Evolutionary conservation across 768 basidiomycete species (phyloP).

Genomic region (Pleurotus eryngii): DNA sequence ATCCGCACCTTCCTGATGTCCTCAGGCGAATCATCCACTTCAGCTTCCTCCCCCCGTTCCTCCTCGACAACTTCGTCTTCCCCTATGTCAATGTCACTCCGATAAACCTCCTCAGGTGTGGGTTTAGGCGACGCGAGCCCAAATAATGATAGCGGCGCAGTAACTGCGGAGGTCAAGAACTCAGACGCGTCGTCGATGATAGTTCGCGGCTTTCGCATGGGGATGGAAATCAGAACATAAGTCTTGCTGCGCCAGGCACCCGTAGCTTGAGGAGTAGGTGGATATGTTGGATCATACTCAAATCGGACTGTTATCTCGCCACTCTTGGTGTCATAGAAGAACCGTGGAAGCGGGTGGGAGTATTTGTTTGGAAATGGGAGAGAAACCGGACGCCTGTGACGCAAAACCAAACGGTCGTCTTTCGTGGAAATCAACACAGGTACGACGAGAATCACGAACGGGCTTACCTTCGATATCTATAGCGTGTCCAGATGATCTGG

Average conservation of each 20-base stretch:
- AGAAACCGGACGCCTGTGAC: slow-evolving; percentile 74
- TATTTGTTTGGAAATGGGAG: slow-evolving; percentile 76
- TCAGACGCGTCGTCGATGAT: slow-evolving; percentile 70
- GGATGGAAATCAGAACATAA: slow-evolving; percentile 65
- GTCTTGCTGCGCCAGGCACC: slow-evolving; percentile 54
- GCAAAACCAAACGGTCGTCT: slow-evolving; percentile 68
- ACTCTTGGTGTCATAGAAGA: slow-evolving; percentile 52
- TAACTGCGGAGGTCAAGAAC: slow-evolving; percentile 60
- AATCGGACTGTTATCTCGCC: slow-evolving; percentile 63
- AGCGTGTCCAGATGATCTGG: slow-evolving; percentile 77
- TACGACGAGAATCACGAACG: not conserved
- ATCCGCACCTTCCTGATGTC: slow-evolving; percentile 52
- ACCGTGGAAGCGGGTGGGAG: slow-evolving; percentile 73
- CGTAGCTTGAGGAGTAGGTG: slow-evolving; percentile 31
- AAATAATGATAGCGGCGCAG: slow-evolving; percentile 54
- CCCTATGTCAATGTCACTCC: slow-evolving; percentile 63
- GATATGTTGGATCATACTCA: slow-evolving; percentile 61
- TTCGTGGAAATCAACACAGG: slow-evolving; percentile 5
- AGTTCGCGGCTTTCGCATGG: slow-evolving; percentile 62
- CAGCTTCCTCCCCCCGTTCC: slow-evolving; percentile 74
- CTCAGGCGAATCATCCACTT: slow-evolving; percentile 72
- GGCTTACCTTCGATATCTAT: slow-evolving; percentile 70
- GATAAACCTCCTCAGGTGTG: slow-evolving; percentile 66
- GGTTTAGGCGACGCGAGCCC: slow-evolving; percentile 38
- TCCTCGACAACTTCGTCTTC: slow-evolving; percentile 80